Conservation (phyloP, 495 filamentous ascomycete species). For the Penicillium chermesinum region DNA sequence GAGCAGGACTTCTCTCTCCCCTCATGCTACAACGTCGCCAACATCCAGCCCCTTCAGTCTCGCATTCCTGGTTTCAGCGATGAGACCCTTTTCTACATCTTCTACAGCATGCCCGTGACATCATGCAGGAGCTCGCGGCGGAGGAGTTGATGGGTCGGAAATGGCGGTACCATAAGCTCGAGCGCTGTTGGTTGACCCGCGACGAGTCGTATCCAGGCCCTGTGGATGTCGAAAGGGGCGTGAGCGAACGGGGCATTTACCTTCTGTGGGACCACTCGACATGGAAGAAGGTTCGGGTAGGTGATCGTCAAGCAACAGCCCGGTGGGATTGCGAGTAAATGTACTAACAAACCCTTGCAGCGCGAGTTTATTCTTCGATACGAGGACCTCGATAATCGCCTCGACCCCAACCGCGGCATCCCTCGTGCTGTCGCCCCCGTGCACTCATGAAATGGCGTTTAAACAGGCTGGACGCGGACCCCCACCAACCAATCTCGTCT, state of each 20-base stretch:
- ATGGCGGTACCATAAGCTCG: constrained; percentile 89
- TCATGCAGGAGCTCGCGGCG: constrained; percentile 79
- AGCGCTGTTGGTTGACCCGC: constrained; percentile 87
- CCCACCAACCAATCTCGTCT: constrained; percentile 10
- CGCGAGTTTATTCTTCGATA: constrained; percentile 76
- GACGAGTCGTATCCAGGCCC: constrained; percentile 69
- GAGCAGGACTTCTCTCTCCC: constrained; percentile 76
- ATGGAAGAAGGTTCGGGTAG: constrained; percentile 81
- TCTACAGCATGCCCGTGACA: constrained; percentile 85
- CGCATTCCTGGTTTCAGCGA: constrained; percentile 81
- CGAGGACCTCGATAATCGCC: constrained; percentile 63
- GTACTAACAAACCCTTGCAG: constrained; percentile 34
- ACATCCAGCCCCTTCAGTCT: constrained; percentile 72
- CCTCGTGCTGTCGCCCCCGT: constrained; percentile 31
- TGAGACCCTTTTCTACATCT: constrained; percentile 90
- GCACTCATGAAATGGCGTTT: constrained; percentile 34
- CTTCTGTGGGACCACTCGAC: constrained; percentile 78
- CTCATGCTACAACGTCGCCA: constrained; percentile 80
- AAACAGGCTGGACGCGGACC: constrained; percentile 1
- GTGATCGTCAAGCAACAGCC: background rate
- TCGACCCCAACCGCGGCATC: constrained; percentile 37
- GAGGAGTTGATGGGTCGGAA: constrained; percentile 76
- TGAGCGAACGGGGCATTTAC: constrained; percentile 81
- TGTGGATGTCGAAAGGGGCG: constrained; percentile 51
- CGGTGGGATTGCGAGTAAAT: background rate